Percentiles rank a stretch among this genome's conserved stretches.
These are phyloP conservation scores for Arctium lappa DNA, from an alignment of 129 eudicot species.

Conservation along the genomic window DNA sequence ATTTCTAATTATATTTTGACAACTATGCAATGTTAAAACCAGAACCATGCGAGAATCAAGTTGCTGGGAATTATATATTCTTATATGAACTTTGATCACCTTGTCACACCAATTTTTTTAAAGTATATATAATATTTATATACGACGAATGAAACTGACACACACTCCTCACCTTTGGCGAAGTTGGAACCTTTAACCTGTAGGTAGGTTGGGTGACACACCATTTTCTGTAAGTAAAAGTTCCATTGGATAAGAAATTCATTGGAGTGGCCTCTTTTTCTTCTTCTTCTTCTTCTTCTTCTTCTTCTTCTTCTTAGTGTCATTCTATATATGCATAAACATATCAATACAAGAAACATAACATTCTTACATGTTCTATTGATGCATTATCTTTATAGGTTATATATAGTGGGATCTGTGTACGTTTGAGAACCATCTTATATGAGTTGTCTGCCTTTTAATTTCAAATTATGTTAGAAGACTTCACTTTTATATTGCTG, in stretches of 20 bases:
- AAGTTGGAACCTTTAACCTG: neutral
- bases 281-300: neutral
- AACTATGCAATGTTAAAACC: neutral
- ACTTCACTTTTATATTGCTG: neutral
- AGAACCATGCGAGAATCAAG: neutral
- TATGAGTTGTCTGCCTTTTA: neutral
- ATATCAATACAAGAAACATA: slow-evolving; percentile 1
- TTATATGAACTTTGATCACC: neutral
- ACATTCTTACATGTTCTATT: neutral
- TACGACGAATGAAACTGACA: neutral
- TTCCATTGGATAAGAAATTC: neutral
- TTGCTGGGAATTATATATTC: neutral
- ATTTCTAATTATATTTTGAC: neutral
- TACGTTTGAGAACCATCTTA: neutral
- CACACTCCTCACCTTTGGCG: neutral
- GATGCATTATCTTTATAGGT: neutral
- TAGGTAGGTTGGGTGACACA: neutral
- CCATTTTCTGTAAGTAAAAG: neutral
- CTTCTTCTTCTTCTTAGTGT: neutral
- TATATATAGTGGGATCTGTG: neutral
- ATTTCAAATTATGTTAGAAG: slow-evolving; percentile 4
- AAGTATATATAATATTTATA: neutral
- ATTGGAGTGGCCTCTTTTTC: neutral
- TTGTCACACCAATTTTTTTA: neutral
- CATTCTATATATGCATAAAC: neutral